phyloP scores from a whole-genome alignment of 2,329 filamentous ascomycete genomes.

The Didymella arachidicola region DNA sequence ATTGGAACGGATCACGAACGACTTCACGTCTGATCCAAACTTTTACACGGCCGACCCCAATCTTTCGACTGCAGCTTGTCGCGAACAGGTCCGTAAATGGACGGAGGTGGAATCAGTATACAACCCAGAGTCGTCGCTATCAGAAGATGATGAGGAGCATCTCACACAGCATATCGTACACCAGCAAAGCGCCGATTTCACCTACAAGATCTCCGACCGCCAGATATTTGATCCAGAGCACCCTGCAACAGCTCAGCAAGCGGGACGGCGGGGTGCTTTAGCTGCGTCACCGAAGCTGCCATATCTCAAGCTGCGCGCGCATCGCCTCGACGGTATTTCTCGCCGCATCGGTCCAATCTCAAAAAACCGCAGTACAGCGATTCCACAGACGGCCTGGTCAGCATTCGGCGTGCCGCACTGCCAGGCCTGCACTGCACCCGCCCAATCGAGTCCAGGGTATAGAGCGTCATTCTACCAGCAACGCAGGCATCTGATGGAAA shows the following conservation, averaged over 20 bases:
- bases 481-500: neutral
- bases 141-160: neutral
- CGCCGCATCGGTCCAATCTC: neutral
- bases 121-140: neutral
- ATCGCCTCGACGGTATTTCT: neutral
- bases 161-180: neutral
- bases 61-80: neutral
- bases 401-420: neutral
- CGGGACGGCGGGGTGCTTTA: no score
- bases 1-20: neutral
- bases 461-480: neutral
- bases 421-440: neutral
- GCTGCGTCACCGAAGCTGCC: neutral
- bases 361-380: neutral
- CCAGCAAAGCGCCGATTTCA: neutral
- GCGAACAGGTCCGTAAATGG: neutral
- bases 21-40: neutral
- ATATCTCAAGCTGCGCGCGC: neutral
- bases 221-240: neutral
- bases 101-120: neutral
- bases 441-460: neutral
- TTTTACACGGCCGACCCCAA: neutral
- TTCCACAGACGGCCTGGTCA: neutral
- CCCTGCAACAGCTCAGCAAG: neutral
- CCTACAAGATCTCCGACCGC: neutral